phyloP scores from a whole-genome alignment of 2,329 filamentous ascomycete genomes.

The Ophiostoma angusticollis region DNA sequence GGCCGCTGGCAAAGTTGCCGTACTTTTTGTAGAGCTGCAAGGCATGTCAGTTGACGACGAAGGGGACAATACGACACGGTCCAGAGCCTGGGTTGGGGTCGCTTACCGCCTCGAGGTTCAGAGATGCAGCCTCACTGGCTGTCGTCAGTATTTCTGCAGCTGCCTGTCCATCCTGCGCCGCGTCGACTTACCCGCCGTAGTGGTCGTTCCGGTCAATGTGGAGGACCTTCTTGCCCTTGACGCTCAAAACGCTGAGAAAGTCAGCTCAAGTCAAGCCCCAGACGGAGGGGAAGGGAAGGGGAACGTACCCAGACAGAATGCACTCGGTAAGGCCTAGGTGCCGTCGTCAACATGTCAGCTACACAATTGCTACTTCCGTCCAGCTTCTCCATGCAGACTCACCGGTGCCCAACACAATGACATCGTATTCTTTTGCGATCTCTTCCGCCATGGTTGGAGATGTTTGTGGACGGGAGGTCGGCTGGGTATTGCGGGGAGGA shows the following conservation, averaged over 20 bases:
- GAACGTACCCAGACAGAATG: conserved; percentile 75
- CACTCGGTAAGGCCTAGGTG: conserved; percentile 84
- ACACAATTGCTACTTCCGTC: not conserved
- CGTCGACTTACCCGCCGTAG: conserved; percentile 73
- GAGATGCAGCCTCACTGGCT: conserved; percentile 75
- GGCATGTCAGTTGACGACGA: not conserved
- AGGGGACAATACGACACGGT: not conserved
- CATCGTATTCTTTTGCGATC: conserved; percentile 96
- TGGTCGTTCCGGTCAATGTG: conserved; percentile 98
- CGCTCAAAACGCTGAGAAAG: conserved; percentile 71
- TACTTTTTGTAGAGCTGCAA: conserved; percentile 89
- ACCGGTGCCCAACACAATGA: conserved; percentile 97
- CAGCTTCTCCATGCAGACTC: conserved; percentile 23
- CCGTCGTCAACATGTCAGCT: not conserved
- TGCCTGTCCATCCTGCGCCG: conserved; percentile 5
- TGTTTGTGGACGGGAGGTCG: not conserved
- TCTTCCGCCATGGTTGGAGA: conserved; percentile 72
- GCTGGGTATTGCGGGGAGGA: not conserved
- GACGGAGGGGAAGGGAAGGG: not conserved
- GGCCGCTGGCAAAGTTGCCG: conserved; percentile 63
- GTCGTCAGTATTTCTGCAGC: conserved; percentile 11
- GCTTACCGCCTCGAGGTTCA: conserved; percentile 86
- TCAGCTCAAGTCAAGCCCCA: not conserved
- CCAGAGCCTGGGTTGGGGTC: not conserved
- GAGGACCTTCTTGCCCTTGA: conserved; percentile 97